Evolutionary conservation across 179 eudicot species (phyloP).

Genomic region (Heliamphora pulchella): DNA sequence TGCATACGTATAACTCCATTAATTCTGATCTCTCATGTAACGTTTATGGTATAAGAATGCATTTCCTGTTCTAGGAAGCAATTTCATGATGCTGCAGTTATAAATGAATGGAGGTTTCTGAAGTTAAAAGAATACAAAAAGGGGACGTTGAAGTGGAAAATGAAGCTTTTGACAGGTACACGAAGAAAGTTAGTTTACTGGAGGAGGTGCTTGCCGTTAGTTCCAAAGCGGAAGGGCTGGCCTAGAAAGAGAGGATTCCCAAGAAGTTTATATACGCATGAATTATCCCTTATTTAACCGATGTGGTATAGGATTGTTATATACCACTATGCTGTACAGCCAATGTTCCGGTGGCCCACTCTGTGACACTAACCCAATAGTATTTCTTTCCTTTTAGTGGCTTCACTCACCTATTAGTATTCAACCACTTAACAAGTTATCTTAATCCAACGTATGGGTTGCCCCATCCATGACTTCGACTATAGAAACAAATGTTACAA

Average conservation of each 20-base stretch:
- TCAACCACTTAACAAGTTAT: no score
- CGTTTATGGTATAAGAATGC: neutral
- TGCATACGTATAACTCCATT: constrained; percentile 13
- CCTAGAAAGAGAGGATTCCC: neutral
- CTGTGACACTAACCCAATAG: no score
- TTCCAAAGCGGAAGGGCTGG: constrained; percentile 28
- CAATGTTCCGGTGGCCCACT: no score
- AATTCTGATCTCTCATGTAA: neutral
- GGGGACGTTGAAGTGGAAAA: constrained; percentile 62
- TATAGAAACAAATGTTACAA: no score
- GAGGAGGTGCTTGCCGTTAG: constrained; percentile 65
- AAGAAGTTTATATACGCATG: no score
- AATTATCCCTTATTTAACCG: no score
- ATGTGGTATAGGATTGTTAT: no score
- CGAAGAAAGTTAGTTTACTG: constrained; percentile 62
- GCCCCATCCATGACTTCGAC: no score
- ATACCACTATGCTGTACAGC: no score
- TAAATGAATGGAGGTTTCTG: constrained; percentile 87
- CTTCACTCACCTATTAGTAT: no score
- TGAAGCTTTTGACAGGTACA: constrained; percentile 90
- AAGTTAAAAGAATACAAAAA: constrained; percentile 73
- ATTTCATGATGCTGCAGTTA: constrained; percentile 68
- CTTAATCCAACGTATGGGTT: no score
- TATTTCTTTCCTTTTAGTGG: no score
- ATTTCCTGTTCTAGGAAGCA: neutral